These are phyloP conservation scores for Cercis canadensis DNA, from an alignment of 306 rosid genomes.

Conservation along the genomic window DNA sequence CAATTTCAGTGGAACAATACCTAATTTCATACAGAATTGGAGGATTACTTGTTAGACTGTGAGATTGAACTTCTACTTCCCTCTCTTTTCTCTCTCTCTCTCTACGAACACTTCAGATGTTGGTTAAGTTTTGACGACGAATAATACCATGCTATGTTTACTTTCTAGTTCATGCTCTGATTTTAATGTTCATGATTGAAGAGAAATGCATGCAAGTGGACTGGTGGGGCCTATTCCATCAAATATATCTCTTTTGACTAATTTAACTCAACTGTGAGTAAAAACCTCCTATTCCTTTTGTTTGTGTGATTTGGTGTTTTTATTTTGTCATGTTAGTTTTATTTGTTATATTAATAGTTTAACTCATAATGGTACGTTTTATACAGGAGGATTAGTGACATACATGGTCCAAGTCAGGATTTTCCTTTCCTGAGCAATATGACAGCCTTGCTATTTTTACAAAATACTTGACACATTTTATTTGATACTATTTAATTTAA, in stretches of 20 bases:
- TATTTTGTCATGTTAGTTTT: neutral
- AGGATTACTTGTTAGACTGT: constrained; percentile 61
- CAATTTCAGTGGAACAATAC: too few species aligned
- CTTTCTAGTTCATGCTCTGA: constrained; percentile 18
- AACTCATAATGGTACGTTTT: constrained; percentile 23
- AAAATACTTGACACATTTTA: too few species aligned
- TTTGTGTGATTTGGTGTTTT: constrained; percentile 18
- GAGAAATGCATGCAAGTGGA: constrained; percentile 87
- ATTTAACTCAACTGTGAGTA: constrained; percentile 64
- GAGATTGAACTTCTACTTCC: constrained; percentile 41
- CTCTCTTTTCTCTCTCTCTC: neutral
- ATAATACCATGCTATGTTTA: neutral
- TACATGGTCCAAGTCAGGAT: constrained; percentile 63
- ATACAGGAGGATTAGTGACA: constrained; percentile 80
- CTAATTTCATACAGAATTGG: too few species aligned
- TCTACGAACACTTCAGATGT: too few species aligned
- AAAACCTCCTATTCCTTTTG: constrained; percentile 4
- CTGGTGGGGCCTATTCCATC: constrained; percentile 75
- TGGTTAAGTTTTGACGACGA: neutral
- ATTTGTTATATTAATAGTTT: constrained; percentile 23
- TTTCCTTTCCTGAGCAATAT: constrained; percentile 67
- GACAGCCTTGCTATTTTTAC: constrained; percentile 36
- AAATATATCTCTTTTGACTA: constrained; percentile 58
- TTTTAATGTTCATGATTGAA: constrained; percentile 40
- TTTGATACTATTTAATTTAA: constrained; percentile 23